Base-by-base conservation (phyloP, 2,329 filamentous ascomycete species). In the Diaporthe destruens region DNA sequence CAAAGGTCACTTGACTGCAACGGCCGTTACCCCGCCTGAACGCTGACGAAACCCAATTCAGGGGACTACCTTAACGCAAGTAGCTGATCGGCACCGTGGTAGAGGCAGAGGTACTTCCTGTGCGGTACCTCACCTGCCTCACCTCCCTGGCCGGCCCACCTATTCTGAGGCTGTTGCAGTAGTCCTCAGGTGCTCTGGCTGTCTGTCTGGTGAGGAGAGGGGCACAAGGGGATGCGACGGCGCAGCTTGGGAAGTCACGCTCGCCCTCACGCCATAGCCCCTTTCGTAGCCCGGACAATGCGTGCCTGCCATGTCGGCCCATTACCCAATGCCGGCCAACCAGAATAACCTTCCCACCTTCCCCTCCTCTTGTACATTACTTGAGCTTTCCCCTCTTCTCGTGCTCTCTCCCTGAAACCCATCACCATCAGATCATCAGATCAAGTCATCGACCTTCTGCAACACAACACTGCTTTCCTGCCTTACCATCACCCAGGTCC, bases 211-310 rank as follows among this genome's bases (percentile, higher is more conserved):
- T 47, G 57, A 51, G 32, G 57, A 42, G 53, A 49, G 49, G 51
- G 69, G 39, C 55, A 44, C 56, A 61, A 8, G 20, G 47, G 11
- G 23, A 65, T 32, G 25, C 32, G 63, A 72, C 63, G 18, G 18
- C 32, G 39, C 32, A 69, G 65, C 20, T 14, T 72, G 71, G 51
- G 59, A 44, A 71, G 59, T 42, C 39, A 59, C 55, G 55, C 55
- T 56, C 55, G 54, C 42, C 34, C 72, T 73, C 72, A 73, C 72
- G 72, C 72, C 72, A 73, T 63, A 71, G 55, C 61, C 44, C 55
- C 49, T 42, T 32, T 53, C 66, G 71, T 61, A 56, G 29, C 61
- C 59, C 70, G 71, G 57, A 63, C 71, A 72, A 72, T 69, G 71
- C 71, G 47, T 69, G 56, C 71, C 65, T 72, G 71, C 71, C 71